phyloP scores from a whole-genome alignment of 345 rosid genomes.

The Aquilaria sinensis region DNA sequence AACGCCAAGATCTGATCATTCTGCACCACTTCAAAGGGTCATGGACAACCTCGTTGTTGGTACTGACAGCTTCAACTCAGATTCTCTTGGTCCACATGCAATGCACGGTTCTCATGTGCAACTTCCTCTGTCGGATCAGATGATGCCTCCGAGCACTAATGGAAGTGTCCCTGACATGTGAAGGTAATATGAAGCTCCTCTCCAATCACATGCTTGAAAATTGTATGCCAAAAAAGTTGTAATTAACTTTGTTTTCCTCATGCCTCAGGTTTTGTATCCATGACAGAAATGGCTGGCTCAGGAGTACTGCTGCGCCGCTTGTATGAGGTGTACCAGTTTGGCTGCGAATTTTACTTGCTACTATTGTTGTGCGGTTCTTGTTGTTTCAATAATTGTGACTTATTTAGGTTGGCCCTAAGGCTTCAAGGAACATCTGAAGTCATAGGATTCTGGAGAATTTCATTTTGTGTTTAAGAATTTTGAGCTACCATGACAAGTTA shows the following conservation, averaged over 20 bases:
- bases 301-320: not conserved
- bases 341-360: too few species aligned
- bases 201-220: not conserved
- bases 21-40: not conserved
- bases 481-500: too few species aligned
- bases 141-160: too few species aligned
- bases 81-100: not conserved
- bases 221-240: not conserved
- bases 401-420: too few species aligned
- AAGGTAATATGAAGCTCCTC: not conserved
- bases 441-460: too few species aligned
- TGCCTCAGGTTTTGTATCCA: not conserved
- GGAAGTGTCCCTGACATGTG: too few species aligned
- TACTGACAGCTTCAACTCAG: not conserved
- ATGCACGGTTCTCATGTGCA: not conserved
- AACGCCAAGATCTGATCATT: slow-evolving; percentile 13
- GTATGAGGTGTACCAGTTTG: too few species aligned
- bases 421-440: too few species aligned
- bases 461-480: too few species aligned
- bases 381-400: too few species aligned
- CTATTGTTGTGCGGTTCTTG: too few species aligned
- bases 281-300: not conserved
- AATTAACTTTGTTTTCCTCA: not conserved
- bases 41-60: not conserved
- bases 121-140: not conserved